phyloP scores from a whole-genome alignment of 495 filamentous ascomycete species.

The Articulospora tetracladia region DNA sequence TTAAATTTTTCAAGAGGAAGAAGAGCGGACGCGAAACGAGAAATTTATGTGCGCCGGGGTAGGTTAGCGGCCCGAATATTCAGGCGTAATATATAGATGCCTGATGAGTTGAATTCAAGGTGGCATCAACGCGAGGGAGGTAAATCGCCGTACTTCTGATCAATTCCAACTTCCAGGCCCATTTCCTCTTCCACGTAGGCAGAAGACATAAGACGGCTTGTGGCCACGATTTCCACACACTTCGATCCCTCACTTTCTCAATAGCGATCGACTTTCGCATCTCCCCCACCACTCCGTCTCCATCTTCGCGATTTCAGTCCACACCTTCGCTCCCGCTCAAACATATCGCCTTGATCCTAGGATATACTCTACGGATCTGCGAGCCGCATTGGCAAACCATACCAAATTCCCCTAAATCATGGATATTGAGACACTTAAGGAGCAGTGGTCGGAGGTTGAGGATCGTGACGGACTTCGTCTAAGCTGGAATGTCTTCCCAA shows the following conservation, averaged over 20 bases:
- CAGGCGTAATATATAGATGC: no score
- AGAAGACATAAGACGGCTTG: not conserved
- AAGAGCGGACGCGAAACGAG: constrained; percentile 20
- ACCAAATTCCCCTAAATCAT: constrained; percentile 26
- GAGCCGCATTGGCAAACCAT: not conserved
- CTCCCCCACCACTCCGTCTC: not conserved
- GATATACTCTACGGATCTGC: not conserved
- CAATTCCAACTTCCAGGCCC: not conserved
- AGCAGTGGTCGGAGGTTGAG: constrained; percentile 94
- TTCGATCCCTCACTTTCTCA: not conserved
- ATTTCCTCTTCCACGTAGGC: not conserved
- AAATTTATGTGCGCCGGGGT: no score
- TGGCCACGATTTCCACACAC: not conserved
- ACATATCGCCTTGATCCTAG: not conserved
- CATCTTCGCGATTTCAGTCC: not conserved
- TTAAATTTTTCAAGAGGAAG: constrained; percentile 38
- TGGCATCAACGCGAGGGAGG: not conserved
- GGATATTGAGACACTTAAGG: constrained; percentile 71
- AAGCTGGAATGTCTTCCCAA: constrained; percentile 99
- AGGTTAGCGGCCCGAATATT: no score
- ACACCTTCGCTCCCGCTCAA: not conserved
- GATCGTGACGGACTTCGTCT: constrained; percentile 95
- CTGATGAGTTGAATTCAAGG: not conserved
- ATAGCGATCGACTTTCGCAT: not conserved
- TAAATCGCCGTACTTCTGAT: not conserved